Conservation (phyloP, 2,329 filamentous ascomycete genomes). For the Phialophora expanda region DNA sequence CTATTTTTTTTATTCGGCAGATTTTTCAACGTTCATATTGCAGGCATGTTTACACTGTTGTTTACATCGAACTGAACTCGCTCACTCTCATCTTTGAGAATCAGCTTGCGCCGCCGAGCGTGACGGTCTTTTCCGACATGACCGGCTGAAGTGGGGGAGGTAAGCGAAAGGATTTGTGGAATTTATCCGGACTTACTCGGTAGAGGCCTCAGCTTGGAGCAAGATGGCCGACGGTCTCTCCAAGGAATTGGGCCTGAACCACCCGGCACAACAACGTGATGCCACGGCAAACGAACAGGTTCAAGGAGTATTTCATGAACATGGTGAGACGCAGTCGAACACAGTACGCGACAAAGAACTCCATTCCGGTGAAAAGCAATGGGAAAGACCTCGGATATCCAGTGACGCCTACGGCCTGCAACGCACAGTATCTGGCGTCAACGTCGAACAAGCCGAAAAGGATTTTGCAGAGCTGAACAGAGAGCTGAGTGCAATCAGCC, state of each 20-base stretch:
- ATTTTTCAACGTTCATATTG: background rate
- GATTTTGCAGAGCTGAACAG: slow-evolving; percentile 50
- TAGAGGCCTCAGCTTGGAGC: slow-evolving; percentile 2
- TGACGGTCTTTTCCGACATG: slow-evolving; percentile 1
- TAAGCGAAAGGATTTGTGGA: slow-evolving; percentile 11
- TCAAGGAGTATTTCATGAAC: slow-evolving; percentile 4
- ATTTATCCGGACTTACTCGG: slow-evolving; percentile 15
- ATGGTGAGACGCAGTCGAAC: slow-evolving; percentile 9
- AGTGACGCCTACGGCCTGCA: slow-evolving; percentile 44
- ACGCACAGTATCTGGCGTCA: slow-evolving; percentile 47
- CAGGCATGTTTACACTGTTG: background rate
- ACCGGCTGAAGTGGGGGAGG: background rate
- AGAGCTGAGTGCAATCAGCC: slow-evolving; percentile 48
- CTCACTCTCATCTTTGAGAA: background rate
- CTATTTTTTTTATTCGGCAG: background rate
- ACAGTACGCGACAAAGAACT: slow-evolving; percentile 7
- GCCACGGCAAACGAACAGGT: slow-evolving; percentile 18
- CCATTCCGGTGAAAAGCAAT: slow-evolving; percentile 20
- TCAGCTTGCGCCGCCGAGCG: background rate
- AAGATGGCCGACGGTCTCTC: slow-evolving; percentile 28
- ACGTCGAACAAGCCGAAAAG: slow-evolving; percentile 54
- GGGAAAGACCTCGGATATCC: slow-evolving; percentile 24
- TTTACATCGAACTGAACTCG: background rate
- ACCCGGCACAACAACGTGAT: slow-evolving; percentile 31
- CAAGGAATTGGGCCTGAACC: slow-evolving; percentile 28